Conservation (phyloP, 257 asterid genomes). For the Solanum pennellii region DNA sequence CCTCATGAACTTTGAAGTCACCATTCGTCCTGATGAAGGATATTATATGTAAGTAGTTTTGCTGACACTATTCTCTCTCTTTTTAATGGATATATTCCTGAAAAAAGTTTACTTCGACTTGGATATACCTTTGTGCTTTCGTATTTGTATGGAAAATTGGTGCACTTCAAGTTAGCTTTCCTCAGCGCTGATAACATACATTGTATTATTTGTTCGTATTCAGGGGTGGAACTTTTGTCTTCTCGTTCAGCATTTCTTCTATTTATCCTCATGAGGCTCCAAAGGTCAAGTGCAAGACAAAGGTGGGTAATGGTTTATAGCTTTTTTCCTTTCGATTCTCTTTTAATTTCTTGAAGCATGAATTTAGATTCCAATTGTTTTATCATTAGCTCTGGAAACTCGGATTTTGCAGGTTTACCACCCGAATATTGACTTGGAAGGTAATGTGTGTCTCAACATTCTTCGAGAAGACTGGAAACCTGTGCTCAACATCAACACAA, state of each 20-base stretch:
- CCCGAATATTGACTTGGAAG: conserved; percentile 94
- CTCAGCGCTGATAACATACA: neutral
- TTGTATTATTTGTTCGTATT: neutral
- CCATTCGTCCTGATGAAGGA: conserved; percentile 85
- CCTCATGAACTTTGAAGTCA: conserved; percentile 91
- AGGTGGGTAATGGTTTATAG: conserved; percentile 28
- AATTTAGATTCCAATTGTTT: neutral
- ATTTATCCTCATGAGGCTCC: conserved; percentile 97
- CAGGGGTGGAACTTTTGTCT: conserved; percentile 78
- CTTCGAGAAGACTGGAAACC: conserved; percentile 99
- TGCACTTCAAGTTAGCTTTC: neutral
- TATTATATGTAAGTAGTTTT: conserved; percentile 56
- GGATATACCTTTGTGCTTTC: neutral
- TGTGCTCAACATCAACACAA: conserved; percentile 79
- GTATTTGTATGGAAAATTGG: neutral
- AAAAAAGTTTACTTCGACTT: neutral
- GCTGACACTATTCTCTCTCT: neutral
- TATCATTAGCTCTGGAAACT: neutral
- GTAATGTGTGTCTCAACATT: conserved; percentile 95
- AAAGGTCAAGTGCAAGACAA: conserved; percentile 95
- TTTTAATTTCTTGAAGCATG: neutral
- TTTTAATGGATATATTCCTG: neutral
- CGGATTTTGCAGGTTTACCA: conserved; percentile 64
- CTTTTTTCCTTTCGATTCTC: neutral
- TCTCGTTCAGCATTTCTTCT: conserved; percentile 83